These are phyloP conservation scores for Boletus smithii DNA, from an alignment of 1,284 basidiomycete species.

Conservation along the genomic window DNA sequence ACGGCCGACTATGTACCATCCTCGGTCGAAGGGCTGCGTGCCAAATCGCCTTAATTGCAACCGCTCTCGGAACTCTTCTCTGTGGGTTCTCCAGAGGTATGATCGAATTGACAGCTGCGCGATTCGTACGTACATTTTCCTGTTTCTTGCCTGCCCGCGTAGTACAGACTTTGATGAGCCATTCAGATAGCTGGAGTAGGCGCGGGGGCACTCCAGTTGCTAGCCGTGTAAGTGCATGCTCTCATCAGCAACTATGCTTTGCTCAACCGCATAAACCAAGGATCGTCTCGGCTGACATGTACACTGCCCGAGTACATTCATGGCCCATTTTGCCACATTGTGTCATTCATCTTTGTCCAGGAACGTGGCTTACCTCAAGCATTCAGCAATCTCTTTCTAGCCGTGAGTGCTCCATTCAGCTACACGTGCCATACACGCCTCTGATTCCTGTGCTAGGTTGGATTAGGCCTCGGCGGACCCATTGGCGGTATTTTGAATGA, in stretches of 20 bases:
- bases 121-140: constrained; percentile 12
- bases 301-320: constrained; percentile 13
- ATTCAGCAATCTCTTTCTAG: constrained; percentile 9
- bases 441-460: constrained; percentile 3
- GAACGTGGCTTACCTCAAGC: constrained; percentile 15
- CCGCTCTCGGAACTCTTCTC: constrained; percentile 14
- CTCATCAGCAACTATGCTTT: not conserved
- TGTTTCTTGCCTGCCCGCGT: not conserved
- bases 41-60: constrained; percentile 12
- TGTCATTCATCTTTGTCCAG: not conserved
- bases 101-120: constrained; percentile 9
- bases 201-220: constrained; percentile 11
- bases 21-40: constrained; percentile 14
- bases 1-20: constrained; percentile 18
- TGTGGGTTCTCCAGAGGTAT: constrained; percentile 14
- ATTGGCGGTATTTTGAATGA: constrained; percentile 17
- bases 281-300: constrained; percentile 19
- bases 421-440: not conserved
- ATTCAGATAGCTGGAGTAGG: constrained; percentile 17
- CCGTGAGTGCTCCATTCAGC: not conserved
- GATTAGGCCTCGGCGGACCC: constrained; percentile 17
- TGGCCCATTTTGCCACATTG: not conserved
- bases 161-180: not conserved
- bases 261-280: not conserved
- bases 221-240: constrained; percentile 10